A percentile compares a stretch with the other conserved stretches of the same genome.
These are phyloP conservation scores for Epichloe coenophiala DNA, from an alignment of 2,329 filamentous ascomycete species.

Conservation along the genomic window DNA sequence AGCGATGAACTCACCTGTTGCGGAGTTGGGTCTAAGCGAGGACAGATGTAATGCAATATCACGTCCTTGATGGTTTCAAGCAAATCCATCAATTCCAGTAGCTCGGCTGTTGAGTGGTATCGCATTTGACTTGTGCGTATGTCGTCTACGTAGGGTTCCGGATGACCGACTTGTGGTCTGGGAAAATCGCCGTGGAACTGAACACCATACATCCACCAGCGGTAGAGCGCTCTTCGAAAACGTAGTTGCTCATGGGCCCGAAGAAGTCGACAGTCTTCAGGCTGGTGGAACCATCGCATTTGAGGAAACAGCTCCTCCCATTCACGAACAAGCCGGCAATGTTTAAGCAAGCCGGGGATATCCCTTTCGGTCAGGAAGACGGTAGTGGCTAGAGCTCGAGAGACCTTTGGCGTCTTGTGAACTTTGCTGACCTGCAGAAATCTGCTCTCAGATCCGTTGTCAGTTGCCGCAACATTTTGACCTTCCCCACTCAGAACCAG, in stretches of 20 bases:
- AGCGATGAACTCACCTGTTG: constrained; percentile 17
- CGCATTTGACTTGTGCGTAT: constrained; percentile 30
- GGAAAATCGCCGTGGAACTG: constrained; percentile 35
- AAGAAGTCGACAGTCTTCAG: constrained; percentile 31
- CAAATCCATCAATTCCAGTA: constrained; percentile 32
- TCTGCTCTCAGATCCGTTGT: background rate
- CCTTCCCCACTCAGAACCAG: constrained; percentile 9
- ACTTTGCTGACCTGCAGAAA: constrained; percentile 12
- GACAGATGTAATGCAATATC: constrained; percentile 32
- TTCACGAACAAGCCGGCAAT: constrained; percentile 21
- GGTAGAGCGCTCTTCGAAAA: constrained; percentile 35
- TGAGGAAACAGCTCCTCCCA: constrained; percentile 29
- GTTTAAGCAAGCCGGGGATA: constrained; percentile 18
- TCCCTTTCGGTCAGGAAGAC: constrained; percentile 20
- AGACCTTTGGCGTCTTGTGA: background rate
- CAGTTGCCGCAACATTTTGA: background rate
- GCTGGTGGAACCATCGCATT: constrained; percentile 32
- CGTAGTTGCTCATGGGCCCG: constrained; percentile 28
- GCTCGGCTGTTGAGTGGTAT: constrained; percentile 27
- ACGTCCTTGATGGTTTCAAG: constrained; percentile 30
- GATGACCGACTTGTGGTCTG: constrained; percentile 22
- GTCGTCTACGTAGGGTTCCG: constrained; percentile 26
- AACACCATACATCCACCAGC: constrained; percentile 41
- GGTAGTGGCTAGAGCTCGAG: constrained; percentile 7
- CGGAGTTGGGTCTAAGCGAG: constrained; percentile 26